A percentile compares a stretch with the other conserved stretches of the same genome.
phyloP scores from a whole-genome alignment of 2,329 filamentous ascomycete species.

The Colletotrichum sp. region DNA sequence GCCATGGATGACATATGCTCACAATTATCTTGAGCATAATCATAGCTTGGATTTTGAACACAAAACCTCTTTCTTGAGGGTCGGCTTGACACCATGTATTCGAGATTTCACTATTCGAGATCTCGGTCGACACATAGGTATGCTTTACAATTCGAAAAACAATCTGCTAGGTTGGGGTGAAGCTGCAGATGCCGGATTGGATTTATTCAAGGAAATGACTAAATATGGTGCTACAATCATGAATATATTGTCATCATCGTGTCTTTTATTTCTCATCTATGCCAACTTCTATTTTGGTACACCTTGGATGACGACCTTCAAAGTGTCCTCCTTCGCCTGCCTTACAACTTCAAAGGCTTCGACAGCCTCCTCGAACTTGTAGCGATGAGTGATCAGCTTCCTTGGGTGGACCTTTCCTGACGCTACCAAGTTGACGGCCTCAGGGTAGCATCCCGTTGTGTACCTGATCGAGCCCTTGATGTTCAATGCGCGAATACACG shows the following conservation, averaged over 20 bases:
- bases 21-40: too few relatives aligned
- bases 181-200: too few relatives aligned
- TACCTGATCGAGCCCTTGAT: slow-evolving; percentile 77
- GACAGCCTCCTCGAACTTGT: slow-evolving; percentile 64
- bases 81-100: too few relatives aligned
- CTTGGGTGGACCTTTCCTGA: slow-evolving; percentile 46
- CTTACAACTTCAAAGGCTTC: slow-evolving; percentile 74
- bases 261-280: not conserved
- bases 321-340: slow-evolving; percentile 68
- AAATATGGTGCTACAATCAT: too few relatives aligned
- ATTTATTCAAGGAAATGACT: too few relatives aligned
- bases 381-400: slow-evolving; percentile 73
- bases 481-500: slow-evolving; percentile 76
- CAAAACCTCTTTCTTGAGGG: too few relatives aligned
- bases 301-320: slow-evolving; percentile 72
- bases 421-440: slow-evolving; percentile 57
- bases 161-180: too few relatives aligned
- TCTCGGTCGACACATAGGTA: too few relatives aligned
- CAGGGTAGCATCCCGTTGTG: slow-evolving; percentile 75
- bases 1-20: not conserved
- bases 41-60: too few relatives aligned
- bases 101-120: too few relatives aligned
- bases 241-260: not conserved
- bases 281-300: not conserved
- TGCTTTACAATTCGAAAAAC: too few relatives aligned